Percentiles rank a stretch among this genome's conserved stretches.
phyloP scores from a whole-genome alignment of 352 stramenopile genomes.

The Pythium utonaiense region DNA sequence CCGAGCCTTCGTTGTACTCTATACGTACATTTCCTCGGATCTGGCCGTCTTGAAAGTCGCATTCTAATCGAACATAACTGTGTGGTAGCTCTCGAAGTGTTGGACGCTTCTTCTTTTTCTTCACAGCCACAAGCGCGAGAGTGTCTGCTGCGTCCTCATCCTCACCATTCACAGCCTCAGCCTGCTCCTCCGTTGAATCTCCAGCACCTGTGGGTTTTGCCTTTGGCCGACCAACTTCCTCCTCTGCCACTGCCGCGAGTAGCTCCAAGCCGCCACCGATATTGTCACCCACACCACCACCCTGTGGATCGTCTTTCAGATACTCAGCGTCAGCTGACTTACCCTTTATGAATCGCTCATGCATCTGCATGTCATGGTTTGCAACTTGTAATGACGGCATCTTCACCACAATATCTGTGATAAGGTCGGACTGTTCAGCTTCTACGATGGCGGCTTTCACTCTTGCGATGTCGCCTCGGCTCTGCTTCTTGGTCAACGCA shows the following conservation, averaged over 20 bases:
- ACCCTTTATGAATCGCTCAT: constrained; percentile 65
- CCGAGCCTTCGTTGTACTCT: constrained; percentile 75
- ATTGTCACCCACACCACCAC: constrained; percentile 8
- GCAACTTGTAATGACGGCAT: constrained; percentile 61
- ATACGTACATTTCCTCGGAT: constrained; percentile 63
- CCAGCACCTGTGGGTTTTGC: background rate
- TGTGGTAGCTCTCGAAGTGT: constrained; percentile 43
- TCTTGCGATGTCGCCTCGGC: constrained; percentile 29
- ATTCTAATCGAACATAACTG: constrained; percentile 71
- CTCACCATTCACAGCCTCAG: background rate
- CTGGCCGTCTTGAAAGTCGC: constrained; percentile 59
- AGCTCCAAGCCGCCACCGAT: constrained; percentile 12
- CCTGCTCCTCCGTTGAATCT: background rate
- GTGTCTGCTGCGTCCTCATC: background rate
- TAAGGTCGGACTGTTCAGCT: constrained; percentile 12
- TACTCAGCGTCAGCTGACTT: constrained; percentile 62
- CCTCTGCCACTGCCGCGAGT: constrained; percentile 5
- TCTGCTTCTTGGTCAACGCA: constrained; percentile 24
- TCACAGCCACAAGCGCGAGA: background rate
- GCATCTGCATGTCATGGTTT: constrained; percentile 64
- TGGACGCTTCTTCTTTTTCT: constrained; percentile 16
- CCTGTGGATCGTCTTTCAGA: constrained; percentile 33
- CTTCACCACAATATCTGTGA: constrained; percentile 39
- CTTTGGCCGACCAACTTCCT: background rate
- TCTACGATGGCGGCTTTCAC: constrained; percentile 22